Evolutionary conservation across 2,329 filamentous ascomycete genomes (phyloP), one percentile per base, ranked within the genome.

Genomic region (Phyllosticta citriasiana): DNA sequence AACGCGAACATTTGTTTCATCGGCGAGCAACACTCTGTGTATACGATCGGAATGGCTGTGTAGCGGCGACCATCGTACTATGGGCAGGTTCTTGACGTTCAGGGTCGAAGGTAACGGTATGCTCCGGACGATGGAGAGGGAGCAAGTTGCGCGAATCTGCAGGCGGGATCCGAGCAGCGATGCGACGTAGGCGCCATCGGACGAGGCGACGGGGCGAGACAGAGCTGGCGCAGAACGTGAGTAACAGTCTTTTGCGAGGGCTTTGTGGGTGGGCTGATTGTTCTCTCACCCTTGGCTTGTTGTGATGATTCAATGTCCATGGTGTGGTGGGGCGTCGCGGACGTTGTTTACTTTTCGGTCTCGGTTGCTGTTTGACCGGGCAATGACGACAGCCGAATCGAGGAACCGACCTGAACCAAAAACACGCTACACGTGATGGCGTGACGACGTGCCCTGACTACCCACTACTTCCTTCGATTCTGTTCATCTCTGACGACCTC

Each of bases 1-100:
- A 3, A 79, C 71, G 8, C 73, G 71, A 5, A 76, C 71, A 8
- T 67, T 71, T 24, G 73, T 70, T 24, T 74, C 71, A 62, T 76
- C 73, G 58, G 72, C 68, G 6, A 78, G 64, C 25, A 79, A 71
- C 26, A 79, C 62, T 59, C 76, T 75, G 33, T 70, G 69, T 16
- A 16, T 16, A 22, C 61, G 55, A 59, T 33, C 56, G 54, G 27
- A 1, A 59, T 26, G n/a, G 19, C 52, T 55, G 9, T 16, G 52
- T 2, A 64, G 64, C 0, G 70, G 71, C 2, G 72, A 73, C 76
- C 76, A 78, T 50, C 69, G 71, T 25, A 78, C 64, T 4, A 65
- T 65, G 0, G 71, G 67, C 26, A 59, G 69, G 30, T 69, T 69
- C 54, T 54, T 61, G 2, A 68, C 25, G 27, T 73, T 68, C 54